Conservation (phyloP, 805 yeast genomes). For the Candida fluviatilis region DNA sequence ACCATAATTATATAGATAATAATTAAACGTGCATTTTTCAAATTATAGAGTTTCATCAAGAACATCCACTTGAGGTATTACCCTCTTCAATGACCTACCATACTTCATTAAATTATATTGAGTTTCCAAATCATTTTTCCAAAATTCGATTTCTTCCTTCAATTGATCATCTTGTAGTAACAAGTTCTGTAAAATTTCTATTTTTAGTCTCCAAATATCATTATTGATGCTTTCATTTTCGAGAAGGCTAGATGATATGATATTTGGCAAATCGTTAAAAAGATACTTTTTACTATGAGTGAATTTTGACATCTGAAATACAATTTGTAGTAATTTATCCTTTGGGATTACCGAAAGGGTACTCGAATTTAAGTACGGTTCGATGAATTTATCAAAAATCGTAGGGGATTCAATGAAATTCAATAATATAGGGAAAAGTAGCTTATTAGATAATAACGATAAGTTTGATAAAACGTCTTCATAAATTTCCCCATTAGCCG, state of each 20-base stretch:
- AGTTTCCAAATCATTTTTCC: conserved; percentile 18
- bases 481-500: conserved; percentile 10
- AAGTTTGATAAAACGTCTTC: conserved; percentile 9
- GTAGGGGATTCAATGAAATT: conserved; percentile 17
- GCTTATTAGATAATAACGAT: conserved; percentile 12
- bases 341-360: conserved; percentile 13
- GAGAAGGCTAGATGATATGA: conserved; percentile 19
- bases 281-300: conserved; percentile 17
- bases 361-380: conserved; percentile 8
- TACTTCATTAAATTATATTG: conserved; percentile 19
- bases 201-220: conserved; percentile 23
- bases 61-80: conserved; percentile 21
- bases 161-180: conserved; percentile 13
- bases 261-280: conserved; percentile 20
- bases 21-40: too few relatives aligned
- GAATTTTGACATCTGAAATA: conserved; percentile 17
- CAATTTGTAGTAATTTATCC: conserved; percentile 19
- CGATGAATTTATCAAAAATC: conserved; percentile 12
- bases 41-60: conserved; percentile 15
- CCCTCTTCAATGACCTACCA: conserved; percentile 17
- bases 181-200: conserved; percentile 20
- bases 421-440: conserved; percentile 22
- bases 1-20: neutral
- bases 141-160: conserved; percentile 11
- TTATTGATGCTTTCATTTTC: conserved; percentile 14